Conservation (phyloP, 768 basidiomycete species). For the Panaeolus cyanescens region DNA sequence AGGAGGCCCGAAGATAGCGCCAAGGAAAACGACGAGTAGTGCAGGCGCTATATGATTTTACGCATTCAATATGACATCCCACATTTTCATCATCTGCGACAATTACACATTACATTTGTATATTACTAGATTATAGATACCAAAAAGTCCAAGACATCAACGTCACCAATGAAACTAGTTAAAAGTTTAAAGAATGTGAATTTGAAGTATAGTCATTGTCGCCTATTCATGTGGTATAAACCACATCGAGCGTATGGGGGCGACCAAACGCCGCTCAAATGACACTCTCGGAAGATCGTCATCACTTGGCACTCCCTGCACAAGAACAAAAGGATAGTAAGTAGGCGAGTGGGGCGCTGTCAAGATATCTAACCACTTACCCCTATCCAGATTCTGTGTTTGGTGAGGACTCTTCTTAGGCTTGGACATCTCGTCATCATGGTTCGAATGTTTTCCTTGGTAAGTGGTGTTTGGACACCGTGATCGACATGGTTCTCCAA, state of each 20-base stretch:
- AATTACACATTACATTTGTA: not conserved
- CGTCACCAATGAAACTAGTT: not conserved
- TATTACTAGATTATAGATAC: not conserved
- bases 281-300: slow-evolving; percentile 19
- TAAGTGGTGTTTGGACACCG: slow-evolving; percentile 38
- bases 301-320: slow-evolving; percentile 27
- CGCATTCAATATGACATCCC: not conserved
- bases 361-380: not conserved
- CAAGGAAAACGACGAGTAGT: not conserved
- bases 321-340: not conserved
- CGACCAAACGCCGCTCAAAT: slow-evolving; percentile 29
- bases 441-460: slow-evolving; percentile 33
- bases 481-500: slow-evolving; percentile 44
- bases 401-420: slow-evolving; percentile 49
- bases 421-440: slow-evolving; percentile 42
- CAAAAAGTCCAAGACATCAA: slow-evolving; percentile 2
- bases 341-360: not conserved
- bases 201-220: not conserved
- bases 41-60: not conserved
- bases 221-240: slow-evolving; percentile 8
- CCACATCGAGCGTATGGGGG: slow-evolving; percentile 8
- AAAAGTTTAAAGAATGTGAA: not conserved
- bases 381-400: slow-evolving; percentile 54
- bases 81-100: not conserved
- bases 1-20: not conserved